phyloP scores from a whole-genome alignment of 192 early-diverging fungal genomes.

The Entomortierella lignicola region DNA sequence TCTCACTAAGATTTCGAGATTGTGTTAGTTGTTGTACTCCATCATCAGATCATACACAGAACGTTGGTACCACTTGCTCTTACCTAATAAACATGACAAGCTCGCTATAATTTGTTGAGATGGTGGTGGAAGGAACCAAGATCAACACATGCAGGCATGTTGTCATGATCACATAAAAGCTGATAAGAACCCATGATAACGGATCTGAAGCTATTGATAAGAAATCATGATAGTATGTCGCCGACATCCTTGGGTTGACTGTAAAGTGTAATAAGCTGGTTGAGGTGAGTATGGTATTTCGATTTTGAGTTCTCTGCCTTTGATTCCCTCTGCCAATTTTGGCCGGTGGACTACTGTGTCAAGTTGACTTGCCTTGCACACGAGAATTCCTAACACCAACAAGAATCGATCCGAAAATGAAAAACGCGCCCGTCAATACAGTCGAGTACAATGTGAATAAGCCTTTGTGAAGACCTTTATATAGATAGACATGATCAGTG shows the following conservation, averaged over 20 bases:
- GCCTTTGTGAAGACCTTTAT: constrained; percentile 15
- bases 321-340: too few species aligned
- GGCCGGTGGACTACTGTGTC: neutral
- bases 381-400: constrained; percentile 35
- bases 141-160: constrained; percentile 18
- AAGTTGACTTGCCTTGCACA: constrained; percentile 28
- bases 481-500: neutral
- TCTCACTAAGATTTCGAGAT: constrained; percentile 17
- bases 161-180: constrained; percentile 23
- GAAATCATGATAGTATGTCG: constrained; percentile 32
- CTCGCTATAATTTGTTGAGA: constrained; percentile 13
- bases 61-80: neutral
- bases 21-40: neutral
- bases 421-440: constrained; percentile 16
- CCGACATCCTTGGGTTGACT: constrained; percentile 48
- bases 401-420: constrained; percentile 25
- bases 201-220: constrained; percentile 26
- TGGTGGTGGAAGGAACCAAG: constrained; percentile 8
- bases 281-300: neutral
- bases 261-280: neutral
- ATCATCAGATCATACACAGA: neutral
- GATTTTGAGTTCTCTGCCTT: neutral
- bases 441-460: constrained; percentile 23
- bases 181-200: constrained; percentile 25
- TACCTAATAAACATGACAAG: constrained; percentile 44